Percentiles rank a stretch among this genome's conserved stretches.
Evolutionary conservation across 2,329 filamentous ascomycete genomes (phyloP).

Genomic region (Harringtonia aguacate): DNA sequence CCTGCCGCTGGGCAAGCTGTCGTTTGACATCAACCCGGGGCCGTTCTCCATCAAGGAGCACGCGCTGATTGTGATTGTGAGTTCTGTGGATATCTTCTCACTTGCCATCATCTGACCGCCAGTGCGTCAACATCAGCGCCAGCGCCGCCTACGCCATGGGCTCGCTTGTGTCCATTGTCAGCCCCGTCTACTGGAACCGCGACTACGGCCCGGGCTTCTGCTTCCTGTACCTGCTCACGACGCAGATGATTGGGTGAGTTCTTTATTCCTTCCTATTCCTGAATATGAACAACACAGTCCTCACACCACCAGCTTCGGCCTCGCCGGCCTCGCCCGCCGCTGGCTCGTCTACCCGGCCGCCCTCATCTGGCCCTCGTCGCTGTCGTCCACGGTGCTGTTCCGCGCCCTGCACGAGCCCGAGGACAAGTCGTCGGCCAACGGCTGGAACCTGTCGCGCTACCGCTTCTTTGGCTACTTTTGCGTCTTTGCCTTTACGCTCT

Average conservation of each 20-base stretch:
- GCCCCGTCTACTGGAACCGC: conserved; percentile 6
- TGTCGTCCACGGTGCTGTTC: conserved; percentile 37
- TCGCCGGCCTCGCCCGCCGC: conserved; percentile 37
- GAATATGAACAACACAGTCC: too few relatives aligned
- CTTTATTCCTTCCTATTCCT: not conserved
- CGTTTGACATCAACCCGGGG: conserved; percentile 40
- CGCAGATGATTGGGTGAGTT: conserved; percentile 36
- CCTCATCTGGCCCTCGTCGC: conserved; percentile 39
- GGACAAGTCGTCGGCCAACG: conserved; percentile 22
- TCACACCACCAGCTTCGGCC: conserved; percentile 27
- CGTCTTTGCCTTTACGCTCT: conserved; percentile 37
- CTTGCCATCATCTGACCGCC: not conserved
- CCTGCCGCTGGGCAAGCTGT: conserved; percentile 22
- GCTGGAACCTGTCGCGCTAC: conserved; percentile 32
- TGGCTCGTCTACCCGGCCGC: conserved; percentile 42
- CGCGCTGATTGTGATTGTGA: conserved; percentile 39
- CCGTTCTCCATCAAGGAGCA: conserved; percentile 51
- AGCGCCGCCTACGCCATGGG: conserved; percentile 5
- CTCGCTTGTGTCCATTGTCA: conserved; percentile 7
- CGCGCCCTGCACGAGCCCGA: conserved; percentile 32
- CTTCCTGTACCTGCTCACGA: conserved; percentile 24
- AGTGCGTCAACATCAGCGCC: conserved; percentile 8
- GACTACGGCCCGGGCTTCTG: conserved; percentile 8
- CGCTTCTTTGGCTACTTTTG: conserved; percentile 34
- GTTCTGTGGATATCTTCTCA: not conserved